Evolutionary conservation across 306 rosid species (phyloP).

Genomic region (Fragaria ananassa): DNA sequence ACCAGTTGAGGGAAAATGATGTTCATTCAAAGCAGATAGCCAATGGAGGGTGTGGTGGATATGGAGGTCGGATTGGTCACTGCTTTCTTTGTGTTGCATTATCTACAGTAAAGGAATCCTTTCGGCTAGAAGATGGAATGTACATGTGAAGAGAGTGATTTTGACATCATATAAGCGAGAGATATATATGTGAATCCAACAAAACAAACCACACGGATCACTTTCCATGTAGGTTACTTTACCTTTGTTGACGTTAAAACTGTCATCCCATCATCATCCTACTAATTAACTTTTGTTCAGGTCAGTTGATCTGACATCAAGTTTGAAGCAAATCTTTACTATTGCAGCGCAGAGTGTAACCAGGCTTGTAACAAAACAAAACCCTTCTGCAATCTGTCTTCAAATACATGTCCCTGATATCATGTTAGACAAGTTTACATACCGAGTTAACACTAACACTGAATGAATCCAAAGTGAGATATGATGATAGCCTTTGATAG

Average conservation of each 20-base stretch:
- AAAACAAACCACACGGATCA: not conserved
- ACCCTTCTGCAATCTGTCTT: no score
- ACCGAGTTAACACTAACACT: not conserved
- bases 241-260: not conserved
- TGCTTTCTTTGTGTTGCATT: not conserved
- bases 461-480: not conserved
- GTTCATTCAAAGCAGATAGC: not conserved
- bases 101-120: not conserved
- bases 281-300: not conserved
- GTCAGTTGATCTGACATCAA: not conserved
- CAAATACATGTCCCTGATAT: not conserved
- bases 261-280: not conserved
- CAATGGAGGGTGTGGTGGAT: not conserved
- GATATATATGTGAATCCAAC: not conserved
- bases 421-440: not conserved
- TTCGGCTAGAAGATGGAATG: slow-evolving; percentile 8
- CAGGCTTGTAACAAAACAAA: no score
- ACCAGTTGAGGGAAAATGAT: not conserved
- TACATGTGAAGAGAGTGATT: not conserved
- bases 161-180: not conserved
- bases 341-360: no score
- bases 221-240: not conserved
- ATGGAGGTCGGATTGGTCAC: not conserved
- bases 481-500: not conserved
- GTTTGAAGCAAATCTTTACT: not conserved